Base-by-base conservation (phyloP, 768 basidiomycete genomes). In the Botryobasidium botryosum region DNA sequence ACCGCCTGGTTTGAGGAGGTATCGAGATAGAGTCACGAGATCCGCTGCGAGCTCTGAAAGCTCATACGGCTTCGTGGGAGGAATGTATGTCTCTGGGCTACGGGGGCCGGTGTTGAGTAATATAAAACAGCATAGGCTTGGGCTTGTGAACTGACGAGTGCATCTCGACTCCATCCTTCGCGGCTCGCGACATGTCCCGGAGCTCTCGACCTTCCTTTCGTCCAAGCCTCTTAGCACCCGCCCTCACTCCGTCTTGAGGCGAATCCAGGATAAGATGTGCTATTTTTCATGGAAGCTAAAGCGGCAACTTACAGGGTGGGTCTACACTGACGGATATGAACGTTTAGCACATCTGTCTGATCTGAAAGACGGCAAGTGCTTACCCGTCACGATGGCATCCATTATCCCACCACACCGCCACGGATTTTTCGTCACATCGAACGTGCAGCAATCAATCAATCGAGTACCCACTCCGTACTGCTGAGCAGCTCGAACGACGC, bases 31-130 rank as follows among this genome's bases (percentile, higher is more conserved):
- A 13, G 77, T 56, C 24, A 96, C 74, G 12, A 99, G 75, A 57
- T 94, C 91, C 12, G 66, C 52, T 6, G 79, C 79, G 32, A 99
- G 72, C 43, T 77, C 70, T 2, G 84, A 82, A 32, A 99, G 70
- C 51, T 96, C 90, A 61, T 96, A 97, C 1, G 91, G 90, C 51
- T 76, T 78, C 15, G 78, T 90, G 0, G 91, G 88, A 0, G 90
- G 90, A 10, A 91, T 68, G 56, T 91, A 94, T 15, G 44, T 36
- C 39, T 46, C 26, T 35, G 43, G 44, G 10, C 35, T 44, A 37
- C 21, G 25, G 18, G n/a, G n/a, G n/a, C n/a, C n/a, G 37, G 23
- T 39, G 12, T 39, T 8, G 37, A 13, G 37, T 10, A 39, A 10
- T 8, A 13, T 8, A 10, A 24, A 35, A 28, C 6, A 5, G 25